Conservation (phyloP, 805 yeast genomes). For the Yamadazyma tumulicola region DNA sequence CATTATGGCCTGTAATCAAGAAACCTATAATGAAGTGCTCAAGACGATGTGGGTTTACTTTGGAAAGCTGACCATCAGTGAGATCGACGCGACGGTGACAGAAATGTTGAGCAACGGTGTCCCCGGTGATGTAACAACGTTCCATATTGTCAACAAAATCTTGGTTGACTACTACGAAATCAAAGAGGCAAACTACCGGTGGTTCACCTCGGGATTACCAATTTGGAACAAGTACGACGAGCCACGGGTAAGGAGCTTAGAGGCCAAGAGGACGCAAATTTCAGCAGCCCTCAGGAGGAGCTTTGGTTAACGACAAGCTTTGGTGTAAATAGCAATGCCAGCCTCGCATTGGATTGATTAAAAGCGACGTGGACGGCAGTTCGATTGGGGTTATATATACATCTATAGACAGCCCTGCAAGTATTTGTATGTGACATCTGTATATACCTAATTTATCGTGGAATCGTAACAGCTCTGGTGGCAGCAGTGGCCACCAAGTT, state of each 20-base stretch:
- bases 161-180: slow-evolving; percentile 31
- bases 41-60: slow-evolving; percentile 34
- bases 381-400: too few relatives aligned
- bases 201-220: slow-evolving; percentile 20
- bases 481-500: too few relatives aligned
- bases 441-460: too few relatives aligned
- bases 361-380: too few relatives aligned
- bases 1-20: slow-evolving; percentile 36
- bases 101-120: slow-evolving; percentile 44
- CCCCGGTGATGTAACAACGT: slow-evolving; percentile 33
- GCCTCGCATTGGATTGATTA: too few relatives aligned
- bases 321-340: too few relatives aligned
- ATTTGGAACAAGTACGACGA: slow-evolving; percentile 39
- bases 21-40: slow-evolving; percentile 38
- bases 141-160: slow-evolving; percentile 31
- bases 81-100: slow-evolving; percentile 28
- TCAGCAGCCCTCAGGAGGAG: too few relatives aligned
- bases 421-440: too few relatives aligned
- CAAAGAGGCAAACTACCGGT: slow-evolving; percentile 23
- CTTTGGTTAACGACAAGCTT: too few relatives aligned
- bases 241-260: slow-evolving; percentile 18
- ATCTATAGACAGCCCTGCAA: too few relatives aligned
- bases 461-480: too few relatives aligned
- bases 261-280: too few relatives aligned
- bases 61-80: slow-evolving; percentile 34